A percentile compares a stretch with the other conserved stretches of the same genome.
These are phyloP conservation scores for Amphicarpaea edgeworthii DNA, from an alignment of 306 rosid genomes.

Conservation along the genomic window DNA sequence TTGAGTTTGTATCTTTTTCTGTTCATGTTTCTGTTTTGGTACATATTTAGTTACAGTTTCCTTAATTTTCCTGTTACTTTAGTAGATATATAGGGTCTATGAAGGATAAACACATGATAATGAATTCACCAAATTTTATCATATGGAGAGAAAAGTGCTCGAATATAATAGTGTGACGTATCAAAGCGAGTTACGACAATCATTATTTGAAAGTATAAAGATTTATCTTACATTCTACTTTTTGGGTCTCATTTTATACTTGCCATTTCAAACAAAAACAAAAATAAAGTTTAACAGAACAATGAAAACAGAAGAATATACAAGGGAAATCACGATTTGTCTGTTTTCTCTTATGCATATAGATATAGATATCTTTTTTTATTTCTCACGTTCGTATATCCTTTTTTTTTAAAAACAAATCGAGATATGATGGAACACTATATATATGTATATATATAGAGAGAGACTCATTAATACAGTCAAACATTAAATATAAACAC, in stretches of 20 bases:
- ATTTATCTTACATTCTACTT: conserved; percentile 12
- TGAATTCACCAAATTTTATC: neutral
- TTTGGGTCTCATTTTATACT: conserved; percentile 10
- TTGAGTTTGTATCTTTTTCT: neutral
- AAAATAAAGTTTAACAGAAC: neutral
- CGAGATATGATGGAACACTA: no score
- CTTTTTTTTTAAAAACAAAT: no score
- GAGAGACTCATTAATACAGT: no score
- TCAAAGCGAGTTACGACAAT: conserved; percentile 29
- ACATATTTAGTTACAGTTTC: neutral
- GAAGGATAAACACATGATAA: neutral
- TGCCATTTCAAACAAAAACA: neutral
- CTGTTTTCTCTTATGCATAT: neutral
- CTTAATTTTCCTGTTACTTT: neutral
- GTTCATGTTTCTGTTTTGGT: neutral
- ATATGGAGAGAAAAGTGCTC: conserved; percentile 6
- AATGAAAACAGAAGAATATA: conserved; percentile 14
- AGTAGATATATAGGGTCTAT: neutral
- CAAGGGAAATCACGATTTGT: neutral
- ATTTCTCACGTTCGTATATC: neutral
- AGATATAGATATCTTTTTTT: neutral
- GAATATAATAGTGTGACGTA: conserved; percentile 14
- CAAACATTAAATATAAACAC: no score
- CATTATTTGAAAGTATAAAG: neutral
- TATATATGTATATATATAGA: no score